A percentile compares a stretch with the other conserved stretches of the same genome.
These are phyloP conservation scores for Lachnellula cervina DNA, from an alignment of 2,329 filamentous ascomycete species.

Conservation along the genomic window DNA sequence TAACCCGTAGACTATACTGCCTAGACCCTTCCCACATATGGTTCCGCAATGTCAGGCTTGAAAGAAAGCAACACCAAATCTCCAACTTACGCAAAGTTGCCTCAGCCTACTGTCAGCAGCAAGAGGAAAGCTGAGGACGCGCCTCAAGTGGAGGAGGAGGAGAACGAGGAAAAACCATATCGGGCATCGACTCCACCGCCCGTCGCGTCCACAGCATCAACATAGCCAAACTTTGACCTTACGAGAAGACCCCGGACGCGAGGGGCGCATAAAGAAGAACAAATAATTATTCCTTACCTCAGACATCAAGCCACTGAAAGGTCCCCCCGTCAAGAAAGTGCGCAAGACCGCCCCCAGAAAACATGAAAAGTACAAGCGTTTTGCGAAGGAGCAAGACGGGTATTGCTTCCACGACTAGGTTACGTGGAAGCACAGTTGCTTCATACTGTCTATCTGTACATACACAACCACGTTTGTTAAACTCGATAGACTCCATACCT, in stretches of 20 bases:
- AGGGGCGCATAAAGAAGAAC: not conserved
- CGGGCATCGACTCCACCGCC: not conserved
- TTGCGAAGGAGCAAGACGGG: not conserved
- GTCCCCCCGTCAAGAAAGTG: not conserved
- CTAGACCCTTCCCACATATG: not conserved
- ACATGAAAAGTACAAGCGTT: constrained; percentile 1
- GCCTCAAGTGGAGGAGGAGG: not conserved
- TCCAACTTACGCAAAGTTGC: not conserved
- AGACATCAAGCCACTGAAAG: constrained; percentile 3
- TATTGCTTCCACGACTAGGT: too few species aligned
- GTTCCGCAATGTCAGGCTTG: not conserved
- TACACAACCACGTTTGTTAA: too few species aligned
- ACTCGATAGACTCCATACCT: too few species aligned
- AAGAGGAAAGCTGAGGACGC: not conserved
- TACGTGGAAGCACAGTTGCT: too few species aligned
- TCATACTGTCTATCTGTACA: not conserved
- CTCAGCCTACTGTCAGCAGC: not conserved
- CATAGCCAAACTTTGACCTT: not conserved
- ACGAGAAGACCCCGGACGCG: constrained; percentile 2
- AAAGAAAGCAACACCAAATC: not conserved
- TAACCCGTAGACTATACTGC: not conserved
- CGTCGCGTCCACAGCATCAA: not conserved
- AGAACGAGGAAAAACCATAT: not conserved
- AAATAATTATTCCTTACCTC: too few species aligned
- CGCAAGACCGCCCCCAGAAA: not conserved